Base-by-base conservation (phyloP, 352 stramenopile genomes). In the Pythium vanterpoolii region DNA sequence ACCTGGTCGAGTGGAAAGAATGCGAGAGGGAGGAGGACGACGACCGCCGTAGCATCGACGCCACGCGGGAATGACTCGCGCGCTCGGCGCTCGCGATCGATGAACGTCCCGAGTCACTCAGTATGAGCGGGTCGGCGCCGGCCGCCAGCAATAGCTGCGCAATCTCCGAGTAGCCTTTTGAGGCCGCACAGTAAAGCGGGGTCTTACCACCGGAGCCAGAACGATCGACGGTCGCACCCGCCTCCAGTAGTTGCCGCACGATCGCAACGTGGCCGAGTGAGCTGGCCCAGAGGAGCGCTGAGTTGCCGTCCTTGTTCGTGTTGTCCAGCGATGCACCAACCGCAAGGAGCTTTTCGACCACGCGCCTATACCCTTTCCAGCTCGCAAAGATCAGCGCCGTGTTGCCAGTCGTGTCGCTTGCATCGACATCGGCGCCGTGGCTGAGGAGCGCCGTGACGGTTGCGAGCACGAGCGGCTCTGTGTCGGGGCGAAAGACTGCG, bases 381-480 rank as follows among this genome's bases (percentile, higher is more conserved):
- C 52, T 34, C n/a, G 52, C 52, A 28, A 59, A 36, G 40, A 49
- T 43, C 14, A 59, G 52, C 40, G 52, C 52, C 38, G 52, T 49
- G 39, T 59, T 59, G 39, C 28, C 36, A 16, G 5, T 33, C 18
- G 24, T 19, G 52, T 59, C 52, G n/a, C 36, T 10, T 8, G 28
- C 38, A 19, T 59, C 31, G 38, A 59, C 52, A 27, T 59, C 52
- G 39, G 52, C 52, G 11, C 39, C 39, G 26, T 28, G 38, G 6
- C 27, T 27, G 38, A 59, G 39, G 24, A 59, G 52, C 39, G 27
- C 23, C 28, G 26, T n/a, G 8, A 59, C 52, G 10, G 42, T 46
- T 30, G 38, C 39, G 26, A 59, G 52, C 18, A 59, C 52, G 26
- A 30, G 14, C 7, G 18, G 5, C 27, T 59, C 52, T 38, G 7